Evolutionary conservation across 768 basidiomycete species (phyloP).

Genomic region (Strobilomyces confusus): DNA sequence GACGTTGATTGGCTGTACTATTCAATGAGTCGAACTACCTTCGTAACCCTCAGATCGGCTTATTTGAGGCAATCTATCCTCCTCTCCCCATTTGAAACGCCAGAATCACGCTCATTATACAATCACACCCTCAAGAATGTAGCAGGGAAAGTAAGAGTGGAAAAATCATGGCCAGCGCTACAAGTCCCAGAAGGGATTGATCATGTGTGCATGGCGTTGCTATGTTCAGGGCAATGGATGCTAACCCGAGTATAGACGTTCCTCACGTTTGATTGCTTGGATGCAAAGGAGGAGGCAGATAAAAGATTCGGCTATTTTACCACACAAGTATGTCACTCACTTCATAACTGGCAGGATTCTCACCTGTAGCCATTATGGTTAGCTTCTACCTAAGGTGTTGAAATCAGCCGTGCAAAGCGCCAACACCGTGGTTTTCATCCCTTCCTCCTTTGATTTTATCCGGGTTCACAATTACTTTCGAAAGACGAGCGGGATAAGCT

Average conservation of each 20-base stretch:
- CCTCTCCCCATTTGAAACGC: constrained; percentile 82
- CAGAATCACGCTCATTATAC: constrained; percentile 81
- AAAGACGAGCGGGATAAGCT: constrained; percentile 65
- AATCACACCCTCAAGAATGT: constrained; percentile 76
- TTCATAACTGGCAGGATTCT: background rate
- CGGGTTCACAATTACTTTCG: constrained; percentile 84
- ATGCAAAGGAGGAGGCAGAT: constrained; percentile 76
- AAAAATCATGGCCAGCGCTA: constrained; percentile 67
- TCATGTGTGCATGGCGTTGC: constrained; percentile 49
- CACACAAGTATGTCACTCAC: constrained; percentile 55
- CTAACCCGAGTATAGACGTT: constrained; percentile 50
- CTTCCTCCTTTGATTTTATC: constrained; percentile 96
- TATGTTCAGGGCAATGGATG: background rate
- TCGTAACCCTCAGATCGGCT: constrained; percentile 51
- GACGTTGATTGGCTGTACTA: background rate
- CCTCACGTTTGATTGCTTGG: constrained; percentile 65
- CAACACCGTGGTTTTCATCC: constrained; percentile 85
- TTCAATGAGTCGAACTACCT: background rate
- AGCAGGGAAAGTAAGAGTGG: constrained; percentile 73
- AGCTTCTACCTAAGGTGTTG: constrained; percentile 78
- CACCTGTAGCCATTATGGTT: background rate
- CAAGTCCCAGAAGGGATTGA: constrained; percentile 80
- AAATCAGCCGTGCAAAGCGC: constrained; percentile 93
- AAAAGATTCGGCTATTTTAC: constrained; percentile 86
- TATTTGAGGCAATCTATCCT: constrained; percentile 90